These are phyloP conservation scores for Calycina herbarum DNA, from an alignment of 2,329 filamentous ascomycete genomes.

Conservation along the genomic window DNA sequence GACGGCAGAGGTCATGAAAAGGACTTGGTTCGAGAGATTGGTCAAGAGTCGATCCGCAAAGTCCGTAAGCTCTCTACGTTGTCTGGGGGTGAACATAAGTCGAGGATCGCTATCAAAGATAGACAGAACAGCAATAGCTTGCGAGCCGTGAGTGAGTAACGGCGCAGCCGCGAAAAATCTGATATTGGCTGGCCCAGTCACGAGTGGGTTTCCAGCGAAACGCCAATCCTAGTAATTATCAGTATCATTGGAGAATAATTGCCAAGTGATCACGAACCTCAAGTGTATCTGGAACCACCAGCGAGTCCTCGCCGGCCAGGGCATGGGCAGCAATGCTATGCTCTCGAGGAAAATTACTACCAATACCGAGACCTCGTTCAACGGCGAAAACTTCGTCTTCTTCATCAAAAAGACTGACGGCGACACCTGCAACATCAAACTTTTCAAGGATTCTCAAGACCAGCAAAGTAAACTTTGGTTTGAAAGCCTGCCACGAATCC, in stretches of 20 bases:
- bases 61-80: constrained; percentile 35
- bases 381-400: constrained; percentile 37
- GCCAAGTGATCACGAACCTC: constrained; percentile 30
- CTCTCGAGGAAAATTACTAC: constrained; percentile 29
- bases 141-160: constrained; percentile 35
- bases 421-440: constrained; percentile 34
- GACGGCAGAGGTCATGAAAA: neutral
- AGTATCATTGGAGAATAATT: neutral
- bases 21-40: constrained; percentile 13
- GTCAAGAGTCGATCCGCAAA: constrained; percentile 26
- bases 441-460: constrained; percentile 27
- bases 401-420: constrained; percentile 39
- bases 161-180: constrained; percentile 42
- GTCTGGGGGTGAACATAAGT: constrained; percentile 28
- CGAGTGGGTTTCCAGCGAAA: constrained; percentile 38
- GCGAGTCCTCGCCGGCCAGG: constrained; percentile 37
- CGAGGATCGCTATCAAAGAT: constrained; percentile 35
- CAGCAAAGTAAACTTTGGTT: neutral
- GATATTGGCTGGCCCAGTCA: constrained; percentile 32
- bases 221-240: constrained; percentile 39
- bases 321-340: constrained; percentile 41
- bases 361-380: constrained; percentile 34
- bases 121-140: constrained; percentile 37
- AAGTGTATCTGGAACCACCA: constrained; percentile 39
- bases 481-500: neutral